Conservation (phyloP, 2,329 filamentous ascomycete genomes). For the Penicillium sp. region DNA sequence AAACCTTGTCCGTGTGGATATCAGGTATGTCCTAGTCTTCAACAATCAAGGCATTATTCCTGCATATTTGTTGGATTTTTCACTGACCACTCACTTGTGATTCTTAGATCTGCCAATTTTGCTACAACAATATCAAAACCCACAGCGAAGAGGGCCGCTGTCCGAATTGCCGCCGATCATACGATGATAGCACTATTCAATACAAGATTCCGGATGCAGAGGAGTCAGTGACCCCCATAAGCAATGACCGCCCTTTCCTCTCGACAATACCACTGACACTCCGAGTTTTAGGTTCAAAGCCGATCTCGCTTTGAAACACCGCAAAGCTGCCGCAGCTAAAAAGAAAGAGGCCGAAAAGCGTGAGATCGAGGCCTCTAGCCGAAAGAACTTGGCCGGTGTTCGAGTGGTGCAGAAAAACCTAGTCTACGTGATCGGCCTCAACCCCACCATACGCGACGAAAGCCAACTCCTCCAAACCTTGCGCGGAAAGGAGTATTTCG, state of each 20-base stretch:
- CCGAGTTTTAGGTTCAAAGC: slow-evolving; percentile 43
- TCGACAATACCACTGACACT: slow-evolving; percentile 18
- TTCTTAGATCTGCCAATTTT: slow-evolving; percentile 91
- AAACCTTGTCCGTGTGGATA: slow-evolving; percentile 95
- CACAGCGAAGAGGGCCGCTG: slow-evolving; percentile 91
- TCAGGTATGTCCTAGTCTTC: slow-evolving; percentile 60
- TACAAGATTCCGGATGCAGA: slow-evolving; percentile 93
- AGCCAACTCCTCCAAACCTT: slow-evolving; percentile 78
- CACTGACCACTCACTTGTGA: slow-evolving; percentile 7
- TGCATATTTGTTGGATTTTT: neutral
- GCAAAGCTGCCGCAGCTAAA: slow-evolving; percentile 81
- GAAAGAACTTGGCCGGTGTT: slow-evolving; percentile 92
- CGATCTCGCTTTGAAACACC: slow-evolving; percentile 61
- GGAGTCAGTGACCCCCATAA: slow-evolving; percentile 60
- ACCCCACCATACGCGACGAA: slow-evolving; percentile 85
- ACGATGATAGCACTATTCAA: slow-evolving; percentile 94
- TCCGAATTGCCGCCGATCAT: slow-evolving; percentile 91
- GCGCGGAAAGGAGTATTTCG: slow-evolving; percentile 87
- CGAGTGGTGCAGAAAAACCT: slow-evolving; percentile 97
- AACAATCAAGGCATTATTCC: neutral
- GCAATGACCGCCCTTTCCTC: slow-evolving; percentile 7
- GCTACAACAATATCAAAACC: slow-evolving; percentile 98
- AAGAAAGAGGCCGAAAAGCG: slow-evolving; percentile 96
- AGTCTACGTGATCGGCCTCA: slow-evolving; percentile 93
- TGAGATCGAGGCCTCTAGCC: slow-evolving; percentile 89